Base-by-base conservation (phyloP, 805 yeast species). In the Ogataea populi-albae region DNA sequence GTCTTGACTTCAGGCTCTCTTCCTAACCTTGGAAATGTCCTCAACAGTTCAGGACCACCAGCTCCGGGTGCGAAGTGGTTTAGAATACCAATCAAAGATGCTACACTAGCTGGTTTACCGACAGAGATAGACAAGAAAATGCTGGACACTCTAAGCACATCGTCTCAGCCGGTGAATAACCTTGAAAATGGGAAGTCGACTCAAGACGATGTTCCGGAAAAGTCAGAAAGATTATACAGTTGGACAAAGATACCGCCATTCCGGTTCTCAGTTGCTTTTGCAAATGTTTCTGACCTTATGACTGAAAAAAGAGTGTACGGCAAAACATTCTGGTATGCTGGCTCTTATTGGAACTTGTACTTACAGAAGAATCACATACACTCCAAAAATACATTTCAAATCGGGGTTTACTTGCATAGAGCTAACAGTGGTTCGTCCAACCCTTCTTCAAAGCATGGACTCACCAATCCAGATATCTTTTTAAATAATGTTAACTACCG, bases 291-390 rank as follows among this genome's bases (percentile, higher is more conserved):
- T 3, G 65, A 64, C 9, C 55, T 75, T 12, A 54, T 60, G 11
- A 62, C 69, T 1, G 74, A 67, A 12, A 69, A 65, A 45, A 55
- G 79, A 26, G 70, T 71, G 1, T 75, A 75, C 45, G 70, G 75
- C 7, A 66, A 68, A 39, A 67, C 77, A 0, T 59, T 73, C 22
- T 75, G 79, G 78, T 75, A 74, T 47, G 78, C 79, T n/a, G 81
- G 81, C 0, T 73, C 79, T 8, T 72, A 68, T 45, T 75, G 81
- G 81, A 73, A 72, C 43, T 52, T 75, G 6, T 75, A 75, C 48
- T 57, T 74, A 21, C 80, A 75, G 39, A 75, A 72, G 44, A 66
- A 57, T 29, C 53, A 51, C 17, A 52, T 68, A 24, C 59, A 61
- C 16, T 55, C 59, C 29, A 65, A 66, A 38, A 60, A 65, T 37